Evolutionary conservation across 2,329 filamentous ascomycete genomes (phyloP), one percentile per base, ranked within the genome.

Genomic region (Claviceps monticola): DNA sequence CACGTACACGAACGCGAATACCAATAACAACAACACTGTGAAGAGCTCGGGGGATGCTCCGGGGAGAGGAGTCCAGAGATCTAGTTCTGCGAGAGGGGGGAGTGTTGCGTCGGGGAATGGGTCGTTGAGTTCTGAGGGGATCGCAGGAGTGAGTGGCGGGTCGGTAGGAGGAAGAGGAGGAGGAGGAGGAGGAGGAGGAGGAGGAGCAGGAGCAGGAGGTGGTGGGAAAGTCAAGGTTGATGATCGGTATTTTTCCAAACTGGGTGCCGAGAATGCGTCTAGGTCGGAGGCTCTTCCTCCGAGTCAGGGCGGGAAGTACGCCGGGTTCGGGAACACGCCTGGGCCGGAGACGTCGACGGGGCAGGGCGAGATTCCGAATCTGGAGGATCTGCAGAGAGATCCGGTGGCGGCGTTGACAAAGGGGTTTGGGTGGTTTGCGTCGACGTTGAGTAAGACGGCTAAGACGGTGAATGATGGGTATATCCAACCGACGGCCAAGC

Each of bases 381-480:
- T 93, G n/a, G 84, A 93, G 51, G 91, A 97, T 51, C 80, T 97
- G 63, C 88, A 95, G 67, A 86, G 83, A 64, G 93, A 98, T 64
- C 90, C 93, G 0, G 74, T 97, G 56, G 90, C 80, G 1, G 89
- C 91, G 16, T 68, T 98, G 59, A 88, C 83, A 29, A 96, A 95
- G 69, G 87, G 91, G 0, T 94, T 97, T 61, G 91, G 91, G 8
- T 97, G 93, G 89, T 88, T 97, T 62, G 80, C 88, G 17, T 85
- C 81, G 37, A 89, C 88, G 13, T 88, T 97, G 43, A 83, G 82
- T 26, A 95, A 93, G 74, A 86, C 87, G 57, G 93, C 90, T 39
- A 94, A 95, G 74, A 87, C 81, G 16, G 84, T 96, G 23, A 95
- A 96, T 65, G 85, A 93, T 58, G 81, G 84, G 37, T 96, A 88